Base-by-base conservation (phyloP, 352 stramenopile species). In the Pythium vanterpoolii region DNA sequence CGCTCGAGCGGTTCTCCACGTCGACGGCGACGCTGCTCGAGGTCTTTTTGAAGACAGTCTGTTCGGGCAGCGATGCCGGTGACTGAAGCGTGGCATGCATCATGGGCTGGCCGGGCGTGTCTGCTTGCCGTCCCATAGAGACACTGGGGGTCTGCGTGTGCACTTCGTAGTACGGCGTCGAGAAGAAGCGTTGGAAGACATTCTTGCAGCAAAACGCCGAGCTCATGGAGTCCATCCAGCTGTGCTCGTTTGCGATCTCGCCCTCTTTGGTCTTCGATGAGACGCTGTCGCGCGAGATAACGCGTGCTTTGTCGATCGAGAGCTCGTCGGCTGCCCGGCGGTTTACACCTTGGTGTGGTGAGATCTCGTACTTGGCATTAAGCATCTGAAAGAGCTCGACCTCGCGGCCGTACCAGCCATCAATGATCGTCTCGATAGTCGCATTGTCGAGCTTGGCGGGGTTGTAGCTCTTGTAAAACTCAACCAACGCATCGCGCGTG, bases 351-450 rank as follows among this genome's bases (percentile, higher is more conserved):
- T 90, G 74, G 47, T 92, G 82, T 26, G 84, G 78, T 18, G 76
- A 73, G 60, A 94, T 86, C 66, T 94, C 84, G 61, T 94, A 94
- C 67, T 94, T 94, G 55, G 76, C 57, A 49, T 89, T 89, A 31
- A 94, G 82, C 84, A 94, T 94, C 65, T 84, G 77, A 56, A 94
- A 94, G 33, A 94, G 72, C 72, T 94, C 84, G 27, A 94, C 77
- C 44, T 94, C 84, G 27, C 82, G 81, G 39, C 82, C 84, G 48
- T 88, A 86, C 84, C 84, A 94, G 28, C 84, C 82, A 61, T 94
- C 84, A 40, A 94, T 91, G 55, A 94, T 91, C 9, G 84, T 90
- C 64, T 91, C 72, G 60, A 94, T 92, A 16, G 84, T 94, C 27
- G 72, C 77, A 43, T 92, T 91, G 62, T 94, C 80, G 47, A 94